Base-by-base conservation (phyloP, 106 monocot species). In the Phalaenopsis aphrodite region DNA sequence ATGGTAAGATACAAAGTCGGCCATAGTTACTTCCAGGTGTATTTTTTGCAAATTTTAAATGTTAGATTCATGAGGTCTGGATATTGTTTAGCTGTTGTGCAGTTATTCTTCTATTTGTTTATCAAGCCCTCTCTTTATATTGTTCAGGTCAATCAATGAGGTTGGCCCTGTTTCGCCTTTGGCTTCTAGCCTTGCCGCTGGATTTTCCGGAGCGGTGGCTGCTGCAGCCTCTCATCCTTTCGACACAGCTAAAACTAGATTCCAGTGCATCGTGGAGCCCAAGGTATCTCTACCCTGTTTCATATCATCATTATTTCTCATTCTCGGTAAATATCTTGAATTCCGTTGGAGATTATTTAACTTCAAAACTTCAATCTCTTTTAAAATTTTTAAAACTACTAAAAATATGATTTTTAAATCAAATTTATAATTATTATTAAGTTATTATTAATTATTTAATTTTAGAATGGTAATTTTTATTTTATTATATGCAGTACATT, bases 181-280 rank as follows among this genome's bases (percentile, higher is more conserved):
- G 78, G 89, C 85, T 79, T 82, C 84, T 79, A 91, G 94, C 87
- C 72, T 99, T 76, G 89, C 94, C 65, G 94, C 98, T 79, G 93
- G 99, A 42, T 81, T 99, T 84, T 95, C 93, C 78, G 99, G 92
- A 79, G 81, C 80, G 23, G 69, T 91, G 45, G 99, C 99, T 83
- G 93, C 94, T 80, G 93, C 93, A 77, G 87, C 87, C 82, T 99
- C 93, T 82, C 99, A 99, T 84, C 77, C 91, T 30, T 95, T 99
- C 82, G 99, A 99, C 84, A 99, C 94, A 52, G 89, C 99, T 55
- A 93, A 91, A 88, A 87, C 82, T 69, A 84, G 91, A 42, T 90
- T 91, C 41, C 93, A 99, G 55, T 94, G 89, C 80, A 84, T 83
- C 79, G 99, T 93, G 57, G 73, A 78, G 42, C 94, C 94, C 30